These are phyloP conservation scores for Yarrowia sp. DNA, from an alignment of 805 yeast genomes.

Conservation along the genomic window DNA sequence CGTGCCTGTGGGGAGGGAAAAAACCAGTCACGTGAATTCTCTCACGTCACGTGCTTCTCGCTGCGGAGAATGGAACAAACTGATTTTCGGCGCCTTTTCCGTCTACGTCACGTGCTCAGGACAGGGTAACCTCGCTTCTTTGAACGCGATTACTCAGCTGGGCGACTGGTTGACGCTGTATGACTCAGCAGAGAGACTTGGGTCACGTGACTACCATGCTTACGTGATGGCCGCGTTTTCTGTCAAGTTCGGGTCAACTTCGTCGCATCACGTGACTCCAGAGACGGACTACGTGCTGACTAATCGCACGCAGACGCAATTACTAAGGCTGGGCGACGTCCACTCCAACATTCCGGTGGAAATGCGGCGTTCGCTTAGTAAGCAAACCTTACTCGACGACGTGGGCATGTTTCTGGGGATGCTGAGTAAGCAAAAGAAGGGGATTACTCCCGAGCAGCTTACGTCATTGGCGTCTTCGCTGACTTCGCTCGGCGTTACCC, in stretches of 20 bases:
- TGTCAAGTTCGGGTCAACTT: no score
- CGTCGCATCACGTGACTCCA: background rate
- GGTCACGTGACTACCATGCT: background rate
- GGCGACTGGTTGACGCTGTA: background rate
- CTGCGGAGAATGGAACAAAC: conserved; percentile 25
- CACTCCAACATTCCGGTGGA: conserved; percentile 15
- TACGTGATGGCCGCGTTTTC: conserved; percentile 5
- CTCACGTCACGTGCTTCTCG: background rate
- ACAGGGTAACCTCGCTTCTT: background rate
- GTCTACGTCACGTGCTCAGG: background rate
- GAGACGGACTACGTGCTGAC: background rate
- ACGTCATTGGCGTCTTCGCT: background rate
- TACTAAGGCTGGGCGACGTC: background rate
- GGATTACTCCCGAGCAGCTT: background rate
- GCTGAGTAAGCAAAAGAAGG: background rate
- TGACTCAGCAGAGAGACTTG: background rate
- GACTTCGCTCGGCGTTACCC: background rate
- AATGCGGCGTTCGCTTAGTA: background rate
- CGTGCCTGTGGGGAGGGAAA: background rate
- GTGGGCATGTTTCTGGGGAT: background rate
- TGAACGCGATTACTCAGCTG: background rate
- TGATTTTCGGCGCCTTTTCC: conserved; percentile 8
- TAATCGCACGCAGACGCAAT: background rate
- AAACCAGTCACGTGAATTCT: background rate
- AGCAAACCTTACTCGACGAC: background rate